A percentile compares a stretch with the other conserved stretches of the same genome.
Conservation (phyloP, 345 rosid species). For the Lagerstroemia speciosa region DNA sequence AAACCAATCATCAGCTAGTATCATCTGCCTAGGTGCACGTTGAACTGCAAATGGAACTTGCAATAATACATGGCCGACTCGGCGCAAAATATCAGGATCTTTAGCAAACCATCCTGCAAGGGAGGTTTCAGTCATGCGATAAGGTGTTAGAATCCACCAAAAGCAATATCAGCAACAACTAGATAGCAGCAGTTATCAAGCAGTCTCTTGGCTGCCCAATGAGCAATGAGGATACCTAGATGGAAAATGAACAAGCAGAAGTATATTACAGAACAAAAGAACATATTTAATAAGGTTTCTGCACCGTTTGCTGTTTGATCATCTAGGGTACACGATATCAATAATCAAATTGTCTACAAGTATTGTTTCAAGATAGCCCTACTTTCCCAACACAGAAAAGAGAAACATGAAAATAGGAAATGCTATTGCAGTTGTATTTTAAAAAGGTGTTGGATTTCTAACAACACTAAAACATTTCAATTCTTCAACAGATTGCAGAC, state of each 20-base stretch:
- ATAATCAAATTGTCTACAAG: not conserved
- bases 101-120: constrained; percentile 85
- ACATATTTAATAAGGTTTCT: not conserved
- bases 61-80: constrained; percentile 83
- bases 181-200: not conserved
- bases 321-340: not conserved
- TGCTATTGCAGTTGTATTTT: not conserved
- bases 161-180: constrained; percentile 8
- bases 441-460: not conserved
- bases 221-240: not conserved
- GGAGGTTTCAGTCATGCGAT: constrained; percentile 8
- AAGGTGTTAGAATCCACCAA: not conserved
- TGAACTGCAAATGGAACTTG: constrained; percentile 78
- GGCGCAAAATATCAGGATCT: constrained; percentile 65
- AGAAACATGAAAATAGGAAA: not conserved
- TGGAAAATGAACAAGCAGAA: not conserved
- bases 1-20: constrained; percentile 88
- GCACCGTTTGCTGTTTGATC: not conserved
- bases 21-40: constrained; percentile 76
- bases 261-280: not conserved
- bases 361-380: not conserved
- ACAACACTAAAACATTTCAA: not conserved
- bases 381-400: not conserved
- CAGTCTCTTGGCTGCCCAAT: not conserved
- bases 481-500: not conserved